These are phyloP conservation scores for Geum urbanum DNA, from an alignment of 306 rosid species.

Conservation along the genomic window DNA sequence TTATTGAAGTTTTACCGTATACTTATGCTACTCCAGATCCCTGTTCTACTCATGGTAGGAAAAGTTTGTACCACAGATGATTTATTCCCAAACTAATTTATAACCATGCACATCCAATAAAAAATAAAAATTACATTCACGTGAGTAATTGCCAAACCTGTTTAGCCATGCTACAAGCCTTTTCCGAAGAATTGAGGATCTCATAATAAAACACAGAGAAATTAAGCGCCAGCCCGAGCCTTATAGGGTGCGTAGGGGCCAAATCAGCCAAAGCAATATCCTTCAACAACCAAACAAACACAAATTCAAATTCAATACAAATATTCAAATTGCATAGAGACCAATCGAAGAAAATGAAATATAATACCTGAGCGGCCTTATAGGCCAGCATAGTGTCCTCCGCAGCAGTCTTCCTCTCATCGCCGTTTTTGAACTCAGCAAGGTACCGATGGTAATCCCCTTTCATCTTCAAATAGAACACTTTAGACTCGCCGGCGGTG, in stretches of 20 bases:
- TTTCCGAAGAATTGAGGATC: slow-evolving; percentile 42
- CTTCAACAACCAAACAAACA: slow-evolving; percentile 15
- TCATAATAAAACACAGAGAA: slow-evolving; percentile 47
- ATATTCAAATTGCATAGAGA: not conserved
- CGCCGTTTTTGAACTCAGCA: slow-evolving; percentile 37
- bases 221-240: slow-evolving; percentile 42
- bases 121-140: not conserved
- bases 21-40: too few species aligned
- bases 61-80: not conserved
- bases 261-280: slow-evolving; percentile 41
- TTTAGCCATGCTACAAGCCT: slow-evolving; percentile 43
- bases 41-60: not conserved
- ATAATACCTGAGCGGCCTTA: slow-evolving; percentile 42
- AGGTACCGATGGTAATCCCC: slow-evolving; percentile 41
- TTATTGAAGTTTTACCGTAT: too few species aligned
- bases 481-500: slow-evolving; percentile 34
- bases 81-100: not conserved
- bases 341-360: not conserved
- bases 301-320: not conserved
- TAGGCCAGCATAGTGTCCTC: slow-evolving; percentile 40
- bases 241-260: slow-evolving; percentile 39
- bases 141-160: slow-evolving; percentile 23
- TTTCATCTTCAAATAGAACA: slow-evolving; percentile 43
- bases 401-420: slow-evolving; percentile 37
- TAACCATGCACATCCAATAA: not conserved